phyloP scores from a whole-genome alignment of 1,139 yeast species.

The Saccharomyces hybrid region DNA sequence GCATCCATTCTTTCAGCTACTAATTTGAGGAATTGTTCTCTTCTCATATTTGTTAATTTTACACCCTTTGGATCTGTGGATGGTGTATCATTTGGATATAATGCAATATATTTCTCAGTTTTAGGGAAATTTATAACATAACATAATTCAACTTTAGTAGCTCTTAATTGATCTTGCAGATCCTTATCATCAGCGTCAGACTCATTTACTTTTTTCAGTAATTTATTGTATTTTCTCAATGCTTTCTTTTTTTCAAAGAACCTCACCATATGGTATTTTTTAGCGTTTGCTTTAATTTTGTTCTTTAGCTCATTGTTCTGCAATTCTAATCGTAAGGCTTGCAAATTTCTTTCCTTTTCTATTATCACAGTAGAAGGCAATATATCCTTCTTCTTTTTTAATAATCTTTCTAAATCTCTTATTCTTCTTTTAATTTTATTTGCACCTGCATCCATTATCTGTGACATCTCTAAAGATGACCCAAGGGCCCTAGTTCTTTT shows the following conservation, averaged over 20 bases:
- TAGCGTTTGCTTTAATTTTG: constrained; percentile 52
- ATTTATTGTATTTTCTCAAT: constrained; percentile 59
- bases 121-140: constrained; percentile 75
- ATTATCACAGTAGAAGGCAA: constrained; percentile 69
- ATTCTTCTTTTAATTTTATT: constrained; percentile 70
- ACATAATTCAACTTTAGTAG: constrained; percentile 64
- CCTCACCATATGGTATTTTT: constrained; percentile 87
- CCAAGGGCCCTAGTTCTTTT: constrained; percentile 16
- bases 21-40: constrained; percentile 44
- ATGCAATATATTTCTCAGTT: constrained; percentile 69
- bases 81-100: constrained; percentile 45
- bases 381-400: constrained; percentile 44
- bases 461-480: constrained; percentile 30
- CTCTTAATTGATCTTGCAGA: constrained; percentile 46
- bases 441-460: constrained; percentile 33
- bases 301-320: constrained; percentile 44
- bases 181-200: constrained; percentile 27
- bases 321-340: constrained; percentile 63
- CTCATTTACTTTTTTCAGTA: constrained; percentile 38
- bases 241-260: constrained; percentile 92
- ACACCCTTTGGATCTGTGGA: constrained; percentile 21
- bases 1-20: constrained; percentile 46
- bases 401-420: constrained; percentile 71
- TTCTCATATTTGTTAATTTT: constrained; percentile 41
- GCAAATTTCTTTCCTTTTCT: constrained; percentile 81